Conservation (phyloP, 75 land plant genomes). For the Adiantum capillusveneris region DNA sequence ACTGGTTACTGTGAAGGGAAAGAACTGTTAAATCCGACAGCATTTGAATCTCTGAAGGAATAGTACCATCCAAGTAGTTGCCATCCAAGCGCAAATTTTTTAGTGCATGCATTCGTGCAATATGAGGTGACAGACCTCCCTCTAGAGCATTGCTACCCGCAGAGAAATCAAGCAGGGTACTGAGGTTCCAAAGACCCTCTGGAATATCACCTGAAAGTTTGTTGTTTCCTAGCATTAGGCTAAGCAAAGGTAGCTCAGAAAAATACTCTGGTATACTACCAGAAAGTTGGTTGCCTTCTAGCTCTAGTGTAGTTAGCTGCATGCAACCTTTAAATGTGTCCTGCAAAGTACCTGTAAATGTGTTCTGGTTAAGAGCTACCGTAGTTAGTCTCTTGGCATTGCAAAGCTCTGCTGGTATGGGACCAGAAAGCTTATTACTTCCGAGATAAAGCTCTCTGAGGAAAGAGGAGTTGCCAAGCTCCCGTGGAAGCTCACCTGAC, state of each 20-base stretch:
- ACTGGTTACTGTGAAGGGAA: slow-evolving; percentile 5
- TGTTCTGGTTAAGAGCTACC: slow-evolving; percentile 23
- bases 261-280: background rate
- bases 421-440: slow-evolving; percentile 41
- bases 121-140: slow-evolving; percentile 12
- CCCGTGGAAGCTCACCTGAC: slow-evolving; percentile 34
- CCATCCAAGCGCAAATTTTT: slow-evolving; percentile 9
- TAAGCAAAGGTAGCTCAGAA: slow-evolving; percentile 4
- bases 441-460: slow-evolving; percentile 45
- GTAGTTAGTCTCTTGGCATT: slow-evolving; percentile 39
- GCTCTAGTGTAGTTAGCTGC: background rate
- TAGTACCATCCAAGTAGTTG: slow-evolving; percentile 8
- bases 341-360: slow-evolving; percentile 7
- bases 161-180: slow-evolving; percentile 1
- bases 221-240: slow-evolving; percentile 8
- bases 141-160: slow-evolving; percentile 6
- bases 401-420: slow-evolving; percentile 53
- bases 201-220: slow-evolving; percentile 18
- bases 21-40: slow-evolving; percentile 13
- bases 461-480: slow-evolving; percentile 28
- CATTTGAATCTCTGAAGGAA: slow-evolving; percentile 16
- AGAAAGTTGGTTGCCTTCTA: slow-evolving; percentile 1
- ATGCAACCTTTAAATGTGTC: slow-evolving; percentile 1
- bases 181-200: slow-evolving; percentile 12
- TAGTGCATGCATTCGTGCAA: slow-evolving; percentile 1